A percentile compares a stretch with the other conserved stretches of the same genome.
These are phyloP conservation scores for Pecoramyces ruminantium DNA, from an alignment of 192 early-diverging fungal genomes.

Conservation along the genomic window DNA sequence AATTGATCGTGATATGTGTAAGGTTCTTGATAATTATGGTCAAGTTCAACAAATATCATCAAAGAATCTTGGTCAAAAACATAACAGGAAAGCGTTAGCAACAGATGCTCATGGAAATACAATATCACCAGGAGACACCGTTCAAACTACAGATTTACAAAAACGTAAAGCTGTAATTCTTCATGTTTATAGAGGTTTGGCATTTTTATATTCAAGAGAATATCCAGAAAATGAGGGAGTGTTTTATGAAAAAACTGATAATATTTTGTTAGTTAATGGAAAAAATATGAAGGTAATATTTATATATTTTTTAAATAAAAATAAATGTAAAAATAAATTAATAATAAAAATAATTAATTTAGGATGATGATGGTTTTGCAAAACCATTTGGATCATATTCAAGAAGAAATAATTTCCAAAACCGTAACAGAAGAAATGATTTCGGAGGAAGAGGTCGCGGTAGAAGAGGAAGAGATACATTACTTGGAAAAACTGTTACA, in stretches of 20 bases:
- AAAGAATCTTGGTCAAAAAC: constrained; percentile 21
- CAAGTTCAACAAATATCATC: constrained; percentile 1
- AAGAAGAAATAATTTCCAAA: constrained; percentile 6
- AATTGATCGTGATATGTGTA: constrained; percentile 53
- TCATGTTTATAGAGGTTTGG: constrained; percentile 65
- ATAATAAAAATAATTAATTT: constrained; percentile 8
- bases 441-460: constrained; percentile 29
- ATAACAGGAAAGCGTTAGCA: constrained; percentile 9
- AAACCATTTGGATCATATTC: constrained; percentile 2
- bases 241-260: constrained; percentile 50
- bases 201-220: constrained; percentile 64
- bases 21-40: constrained; percentile 56
- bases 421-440: constrained; percentile 23
- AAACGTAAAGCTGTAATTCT: constrained; percentile 44
- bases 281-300: not conserved
- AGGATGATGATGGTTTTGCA: constrained; percentile 7
- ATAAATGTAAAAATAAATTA: not conserved
- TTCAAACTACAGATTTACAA: constrained; percentile 35
- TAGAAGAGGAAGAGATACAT: constrained; percentile 11
- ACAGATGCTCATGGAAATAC: constrained; percentile 29
- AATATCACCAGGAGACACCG: constrained; percentile 46
- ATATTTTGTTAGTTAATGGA: constrained; percentile 18
- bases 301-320: not conserved
- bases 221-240: constrained; percentile 53
- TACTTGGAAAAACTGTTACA: constrained; percentile 62